Evolutionary conservation across 1,284 basidiomycete species (phyloP), one percentile per base, ranked within the genome.

Genomic region (Neonothopanus nambi): DNA sequence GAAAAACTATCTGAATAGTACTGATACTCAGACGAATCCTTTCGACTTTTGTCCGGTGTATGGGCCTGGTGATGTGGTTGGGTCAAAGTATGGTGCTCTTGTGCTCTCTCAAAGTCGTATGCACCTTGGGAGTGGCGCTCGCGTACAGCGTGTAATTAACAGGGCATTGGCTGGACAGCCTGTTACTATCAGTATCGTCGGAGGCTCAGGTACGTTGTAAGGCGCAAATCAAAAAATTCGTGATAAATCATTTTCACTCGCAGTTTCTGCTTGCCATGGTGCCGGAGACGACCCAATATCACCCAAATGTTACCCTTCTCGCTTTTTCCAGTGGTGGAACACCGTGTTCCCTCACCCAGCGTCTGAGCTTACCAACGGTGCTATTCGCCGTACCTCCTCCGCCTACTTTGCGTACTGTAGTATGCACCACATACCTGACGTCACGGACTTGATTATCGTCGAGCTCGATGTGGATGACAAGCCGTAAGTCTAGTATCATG

Each of bases 321-420:
- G 83, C 38, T 91, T 98, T 74, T 97, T 97, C 76, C 78, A 87
- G 55, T 98, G 95, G 95, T 95, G 94, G 89, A 93, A 95, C 71
- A 81, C 79, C 48, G 82, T 97, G 15, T 98, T 98, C 73, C 95
- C 95, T 1, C 91, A 98, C 70, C 94, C 94, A 0, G 91, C 90
- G 2, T 93, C 93, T 7, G 94, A 97, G 69, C 81, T 98, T 59
- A 98, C 95, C 13, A 97, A 97, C 68, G 95, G 95, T 28, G 95
- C 95, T 2, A 88, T 94, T 76, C 82, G 92, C 21, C 82, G 85
- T 46, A 93, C 93, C 35, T 89, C 89, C 69, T 94, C 93, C 3
- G 87, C 86, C 3, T 98, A 98, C 74, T 98, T 93, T 74, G 89
- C 88, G 3, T 97, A 88, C 72, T 98, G 95, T 77, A 89, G 85